Percentiles rank a stretch among this genome's conserved stretches.
Conservation (phyloP, 1,284 basidiomycete species). For the Sphagnurus paluster region DNA sequence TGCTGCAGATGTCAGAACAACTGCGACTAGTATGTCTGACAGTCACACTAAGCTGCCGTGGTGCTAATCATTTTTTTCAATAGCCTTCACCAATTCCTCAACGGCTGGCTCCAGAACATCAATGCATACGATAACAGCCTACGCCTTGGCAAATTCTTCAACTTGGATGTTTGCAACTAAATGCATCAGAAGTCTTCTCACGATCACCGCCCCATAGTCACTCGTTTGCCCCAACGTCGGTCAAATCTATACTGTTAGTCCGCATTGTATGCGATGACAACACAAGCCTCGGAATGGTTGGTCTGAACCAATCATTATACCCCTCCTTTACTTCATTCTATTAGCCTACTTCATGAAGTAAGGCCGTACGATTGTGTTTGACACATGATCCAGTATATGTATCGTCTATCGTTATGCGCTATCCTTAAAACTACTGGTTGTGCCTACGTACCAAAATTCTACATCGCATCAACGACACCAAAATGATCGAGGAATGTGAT, state of each 20-base stretch:
- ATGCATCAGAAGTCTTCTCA: slow-evolving; percentile 5
- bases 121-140: slow-evolving; percentile 48
- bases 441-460: background rate
- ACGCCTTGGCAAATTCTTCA: slow-evolving; percentile 69
- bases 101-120: slow-evolving; percentile 76
- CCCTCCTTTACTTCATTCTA: slow-evolving; percentile 1
- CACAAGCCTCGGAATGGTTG: background rate
- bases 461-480: no score
- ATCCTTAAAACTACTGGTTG: background rate
- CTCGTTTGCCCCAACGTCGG: slow-evolving; percentile 12
- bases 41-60: background rate
- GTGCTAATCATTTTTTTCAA: background rate
- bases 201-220: slow-evolving; percentile 7
- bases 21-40: slow-evolving; percentile 63
- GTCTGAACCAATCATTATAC: slow-evolving; percentile 8
- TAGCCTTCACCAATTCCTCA: slow-evolving; percentile 76
- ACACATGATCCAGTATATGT: slow-evolving; percentile 12
- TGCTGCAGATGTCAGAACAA: slow-evolving; percentile 81
- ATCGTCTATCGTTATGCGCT: slow-evolving; percentile 4
- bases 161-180: slow-evolving; percentile 53
- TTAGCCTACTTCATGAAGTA: slow-evolving; percentile 1
- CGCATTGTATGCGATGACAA: slow-evolving; percentile 5
- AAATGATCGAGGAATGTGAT: no score
- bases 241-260: slow-evolving; percentile 1
- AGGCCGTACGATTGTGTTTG: slow-evolving; percentile 11